Conservation (phyloP, 192 early-diverging fungal species). For the Coemansia sp. region DNA sequence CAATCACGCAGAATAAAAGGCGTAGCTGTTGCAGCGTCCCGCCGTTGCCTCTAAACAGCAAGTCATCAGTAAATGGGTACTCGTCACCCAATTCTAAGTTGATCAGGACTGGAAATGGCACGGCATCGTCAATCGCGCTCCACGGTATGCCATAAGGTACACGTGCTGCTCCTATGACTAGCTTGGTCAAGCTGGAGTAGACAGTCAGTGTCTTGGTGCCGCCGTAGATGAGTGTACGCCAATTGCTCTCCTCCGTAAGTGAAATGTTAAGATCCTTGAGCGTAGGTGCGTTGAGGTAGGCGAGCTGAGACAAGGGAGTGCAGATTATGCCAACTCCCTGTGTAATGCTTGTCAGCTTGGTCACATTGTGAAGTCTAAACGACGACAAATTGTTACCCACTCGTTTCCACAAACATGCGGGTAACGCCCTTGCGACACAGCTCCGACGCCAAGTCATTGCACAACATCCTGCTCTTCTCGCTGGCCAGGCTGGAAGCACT, state of each 20-base stretch:
- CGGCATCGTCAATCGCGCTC: background rate
- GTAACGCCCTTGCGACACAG: background rate
- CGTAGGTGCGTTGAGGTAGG: background rate
- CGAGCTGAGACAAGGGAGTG: background rate
- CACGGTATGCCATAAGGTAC: background rate
- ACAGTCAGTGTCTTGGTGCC: background rate
- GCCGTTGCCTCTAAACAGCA: background rate
- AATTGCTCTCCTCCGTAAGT: background rate
- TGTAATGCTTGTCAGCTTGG: background rate
- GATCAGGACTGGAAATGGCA: background rate
- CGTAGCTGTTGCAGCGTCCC: background rate
- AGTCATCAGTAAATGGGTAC: background rate
- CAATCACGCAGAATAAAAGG: background rate
- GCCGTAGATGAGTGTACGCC: background rate
- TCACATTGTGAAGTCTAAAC: background rate
- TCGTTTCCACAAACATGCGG: background rate
- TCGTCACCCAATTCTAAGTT: background rate
- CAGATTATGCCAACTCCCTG: background rate
- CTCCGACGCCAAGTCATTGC: background rate
- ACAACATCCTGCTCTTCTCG: background rate
- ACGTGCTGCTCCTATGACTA: background rate
- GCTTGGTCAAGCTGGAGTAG: background rate
- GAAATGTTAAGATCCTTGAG: background rate
- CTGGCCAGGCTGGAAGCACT: no score
- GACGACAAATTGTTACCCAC: background rate